These are phyloP conservation scores for Grigorovia transvaalensis DNA, from an alignment of 805 yeast species.

Conservation along the genomic window DNA sequence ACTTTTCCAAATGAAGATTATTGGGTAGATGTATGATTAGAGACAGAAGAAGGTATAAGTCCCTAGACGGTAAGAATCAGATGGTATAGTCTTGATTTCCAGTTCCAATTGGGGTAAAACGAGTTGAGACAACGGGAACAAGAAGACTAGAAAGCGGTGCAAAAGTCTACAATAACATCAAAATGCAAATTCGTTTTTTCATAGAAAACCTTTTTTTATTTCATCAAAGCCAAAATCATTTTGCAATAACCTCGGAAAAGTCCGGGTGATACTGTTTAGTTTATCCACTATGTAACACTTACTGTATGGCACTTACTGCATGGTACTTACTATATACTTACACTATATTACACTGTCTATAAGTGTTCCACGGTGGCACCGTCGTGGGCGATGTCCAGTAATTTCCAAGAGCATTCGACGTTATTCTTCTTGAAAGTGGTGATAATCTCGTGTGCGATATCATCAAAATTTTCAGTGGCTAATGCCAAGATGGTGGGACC, in stretches of 20 bases:
- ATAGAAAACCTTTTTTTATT: not conserved
- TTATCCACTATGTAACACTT: not conserved
- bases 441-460: slow-evolving; percentile 69
- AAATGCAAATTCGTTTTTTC: not conserved
- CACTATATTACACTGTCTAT: not conserved
- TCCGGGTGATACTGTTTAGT: not conserved
- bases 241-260: not conserved
- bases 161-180: not conserved
- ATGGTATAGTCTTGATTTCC: no score
- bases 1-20: not conserved
- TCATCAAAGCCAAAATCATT: not conserved
- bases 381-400: slow-evolving; percentile 76
- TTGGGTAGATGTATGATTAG: no score
- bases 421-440: slow-evolving; percentile 52
- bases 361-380: slow-evolving; percentile 53
- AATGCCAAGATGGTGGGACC: slow-evolving; percentile 94
- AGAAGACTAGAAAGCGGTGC: no score
- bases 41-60: no score
- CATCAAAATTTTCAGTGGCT: slow-evolving; percentile 81
- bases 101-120: no score
- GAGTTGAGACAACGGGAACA: no score
- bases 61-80: no score
- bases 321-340: no score
- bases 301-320: not conserved
- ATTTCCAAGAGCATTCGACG: slow-evolving; percentile 71